Evolutionary conservation across 257 asterid species (phyloP), one percentile per base, ranked within the genome.

Genomic region (Solanum gandarillasii): DNA sequence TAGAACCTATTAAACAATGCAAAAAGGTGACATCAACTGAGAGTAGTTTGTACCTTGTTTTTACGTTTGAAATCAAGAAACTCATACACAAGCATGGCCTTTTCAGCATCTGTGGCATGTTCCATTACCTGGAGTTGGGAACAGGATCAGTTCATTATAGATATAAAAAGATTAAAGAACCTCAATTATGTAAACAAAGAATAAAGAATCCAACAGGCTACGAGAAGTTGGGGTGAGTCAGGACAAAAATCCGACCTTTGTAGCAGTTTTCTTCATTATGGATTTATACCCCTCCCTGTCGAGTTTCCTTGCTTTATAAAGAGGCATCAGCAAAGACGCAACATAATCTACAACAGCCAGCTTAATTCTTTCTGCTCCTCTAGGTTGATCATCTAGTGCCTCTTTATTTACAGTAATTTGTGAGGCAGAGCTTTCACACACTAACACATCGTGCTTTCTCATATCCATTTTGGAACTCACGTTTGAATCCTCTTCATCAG

Each of bases 21-120:
- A 81, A 46, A 29, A 81, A 46, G 18, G 29, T 46, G 27, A 29
- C 29, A 81, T 81, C 27, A 81, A 81, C 68, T 29, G 85, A 46
- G 68, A 48, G 70, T 31, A 81, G 55, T 25, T 48, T 87, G 20
- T 23, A 96, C 99, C 99, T 97, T 97, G 93, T 95, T 97, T 90
- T 97, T 97, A 89, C 99, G 99, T 91, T 94, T 97, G 91, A 82
- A 94, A 95, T 97, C 99, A 88, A 97, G 99, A 94, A 97, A 97
- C 87, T 95, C 96, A 12, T 60, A 91, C 87, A 97, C 98, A 88
- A 91, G 86, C 98, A 97, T 97, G 60, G 96, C 91, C 88, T 96
- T 97, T 93, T 97, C 98, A 12, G 96, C 92, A 86, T 97, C 99
- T 10, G 96, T 93, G 52, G 98, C 90, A 86, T 92, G 95, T 87